phyloP scores from a whole-genome alignment of 495 filamentous ascomycete genomes.

The Penicillium canariense region DNA sequence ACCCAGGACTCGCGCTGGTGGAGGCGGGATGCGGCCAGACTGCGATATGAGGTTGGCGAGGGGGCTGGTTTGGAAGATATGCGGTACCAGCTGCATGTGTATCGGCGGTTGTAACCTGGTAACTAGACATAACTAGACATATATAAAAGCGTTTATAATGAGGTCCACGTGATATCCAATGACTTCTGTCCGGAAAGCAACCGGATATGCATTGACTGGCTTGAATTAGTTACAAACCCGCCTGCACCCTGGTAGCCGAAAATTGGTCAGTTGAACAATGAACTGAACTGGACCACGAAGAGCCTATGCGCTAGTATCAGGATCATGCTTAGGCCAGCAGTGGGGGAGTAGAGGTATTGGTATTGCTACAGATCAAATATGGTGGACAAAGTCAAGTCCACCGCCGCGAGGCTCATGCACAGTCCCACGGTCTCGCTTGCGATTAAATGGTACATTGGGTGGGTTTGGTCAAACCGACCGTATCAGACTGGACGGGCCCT shows the following conservation, averaged over 20 bases:
- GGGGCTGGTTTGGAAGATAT: slow-evolving; percentile 75
- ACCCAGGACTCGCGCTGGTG: slow-evolving; percentile 83
- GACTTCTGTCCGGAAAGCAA: too few relatives aligned
- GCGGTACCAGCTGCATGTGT: slow-evolving; percentile 89
- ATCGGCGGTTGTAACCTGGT: slow-evolving; percentile 41
- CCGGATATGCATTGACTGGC: not conserved
- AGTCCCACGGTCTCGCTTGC: slow-evolving; percentile 27
- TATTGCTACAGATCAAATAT: slow-evolving; percentile 44
- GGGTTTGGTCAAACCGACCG: slow-evolving; percentile 12
- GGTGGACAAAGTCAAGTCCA: slow-evolving; percentile 24
- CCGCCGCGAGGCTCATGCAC: slow-evolving; percentile 33
- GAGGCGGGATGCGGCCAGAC: slow-evolving; percentile 56
- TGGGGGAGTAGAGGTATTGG: slow-evolving; percentile 34
- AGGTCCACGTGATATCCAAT: too few relatives aligned
- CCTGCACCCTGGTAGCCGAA: too few relatives aligned
- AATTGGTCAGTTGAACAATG: too few relatives aligned
- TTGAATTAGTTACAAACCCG: too few relatives aligned
- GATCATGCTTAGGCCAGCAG: slow-evolving; percentile 16
- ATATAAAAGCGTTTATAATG: not conserved
- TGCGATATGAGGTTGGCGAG: slow-evolving; percentile 74
- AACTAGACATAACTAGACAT: not conserved
- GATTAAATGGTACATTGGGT: slow-evolving; percentile 34
- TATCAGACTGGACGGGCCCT: slow-evolving; percentile 17
- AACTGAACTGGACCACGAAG: slow-evolving; percentile 8
- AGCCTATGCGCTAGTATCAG: too few relatives aligned